These are phyloP conservation scores for Hyaloscypha bicolor DNA, from an alignment of 495 filamentous ascomycete genomes.

Conservation along the genomic window DNA sequence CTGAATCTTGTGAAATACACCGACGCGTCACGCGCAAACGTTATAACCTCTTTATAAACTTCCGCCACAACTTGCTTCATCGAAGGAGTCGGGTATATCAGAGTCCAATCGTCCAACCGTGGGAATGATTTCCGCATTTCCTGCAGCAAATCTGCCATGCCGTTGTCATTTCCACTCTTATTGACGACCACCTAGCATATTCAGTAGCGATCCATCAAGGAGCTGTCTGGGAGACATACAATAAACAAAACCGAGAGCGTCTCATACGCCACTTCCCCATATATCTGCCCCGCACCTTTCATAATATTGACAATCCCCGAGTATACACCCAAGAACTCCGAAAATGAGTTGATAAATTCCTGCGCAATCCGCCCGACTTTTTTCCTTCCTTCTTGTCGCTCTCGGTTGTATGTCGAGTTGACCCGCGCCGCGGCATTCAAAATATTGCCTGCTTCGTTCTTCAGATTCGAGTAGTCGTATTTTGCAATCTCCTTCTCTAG, in stretches of 20 bases:
- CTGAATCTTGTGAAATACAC: not conserved
- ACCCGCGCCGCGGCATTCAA: not conserved
- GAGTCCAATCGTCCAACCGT: not conserved
- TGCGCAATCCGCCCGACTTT: not conserved
- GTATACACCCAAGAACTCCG: not conserved
- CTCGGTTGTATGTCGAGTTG: not conserved
- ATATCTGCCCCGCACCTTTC: not conserved
- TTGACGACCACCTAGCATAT: not conserved
- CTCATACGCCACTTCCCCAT: slow-evolving; percentile 1
- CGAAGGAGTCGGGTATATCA: not conserved
- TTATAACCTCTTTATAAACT: slow-evolving; percentile 1
- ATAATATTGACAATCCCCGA: not conserved
- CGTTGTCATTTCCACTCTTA: not conserved
- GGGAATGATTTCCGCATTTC: not conserved
- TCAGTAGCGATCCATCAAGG: not conserved
- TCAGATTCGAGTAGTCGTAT: not conserved
- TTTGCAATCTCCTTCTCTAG: not conserved
- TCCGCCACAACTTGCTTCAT: not conserved
- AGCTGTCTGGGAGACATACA: not conserved
- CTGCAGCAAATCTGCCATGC: not conserved
- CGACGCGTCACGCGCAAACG: not conserved
- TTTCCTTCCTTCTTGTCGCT: not conserved
- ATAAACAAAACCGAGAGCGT: not conserved
- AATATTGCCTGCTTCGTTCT: not conserved
- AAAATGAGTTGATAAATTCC: not conserved